Conservation (phyloP, 345 rosid species). For the Acer yangbiense region DNA sequence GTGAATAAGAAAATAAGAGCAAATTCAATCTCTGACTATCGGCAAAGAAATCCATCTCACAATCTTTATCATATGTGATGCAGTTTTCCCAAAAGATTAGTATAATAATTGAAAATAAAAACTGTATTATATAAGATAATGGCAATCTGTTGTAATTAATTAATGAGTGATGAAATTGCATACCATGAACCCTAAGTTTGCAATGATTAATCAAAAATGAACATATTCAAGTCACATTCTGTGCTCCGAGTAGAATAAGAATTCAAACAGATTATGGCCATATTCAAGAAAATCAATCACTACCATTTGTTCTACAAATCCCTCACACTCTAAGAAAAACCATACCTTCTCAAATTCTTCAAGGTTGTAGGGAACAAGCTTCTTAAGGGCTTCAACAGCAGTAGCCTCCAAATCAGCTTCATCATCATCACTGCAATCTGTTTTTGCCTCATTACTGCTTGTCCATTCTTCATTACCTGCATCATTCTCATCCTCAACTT, state of each 20-base stretch:
- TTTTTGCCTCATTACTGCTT: constrained; percentile 61
- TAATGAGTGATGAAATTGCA: not conserved
- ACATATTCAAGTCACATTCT: not conserved
- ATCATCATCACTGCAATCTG: constrained; percentile 73
- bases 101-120: not conserved
- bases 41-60: not conserved
- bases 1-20: not conserved
- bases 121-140: too few species aligned
- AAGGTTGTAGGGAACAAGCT: constrained; percentile 67
- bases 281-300: not conserved
- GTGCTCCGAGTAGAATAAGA: not conserved
- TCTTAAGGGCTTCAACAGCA: constrained; percentile 79
- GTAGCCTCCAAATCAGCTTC: constrained; percentile 65
- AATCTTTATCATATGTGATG: not conserved
- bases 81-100: not conserved
- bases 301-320: not conserved
- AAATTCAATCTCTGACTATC: not conserved
- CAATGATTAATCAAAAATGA: not conserved
- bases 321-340: not conserved
- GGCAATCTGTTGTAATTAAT: not conserved
- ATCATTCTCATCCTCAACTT: constrained; percentile 80
- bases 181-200: not conserved
- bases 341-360: constrained; percentile 82
- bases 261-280: not conserved
- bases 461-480: constrained; percentile 67